Evolutionary conservation across 805 yeast species (phyloP), one percentile per base, ranked within the genome.

Genomic region (Kodamaea hsintzibuensis): DNA sequence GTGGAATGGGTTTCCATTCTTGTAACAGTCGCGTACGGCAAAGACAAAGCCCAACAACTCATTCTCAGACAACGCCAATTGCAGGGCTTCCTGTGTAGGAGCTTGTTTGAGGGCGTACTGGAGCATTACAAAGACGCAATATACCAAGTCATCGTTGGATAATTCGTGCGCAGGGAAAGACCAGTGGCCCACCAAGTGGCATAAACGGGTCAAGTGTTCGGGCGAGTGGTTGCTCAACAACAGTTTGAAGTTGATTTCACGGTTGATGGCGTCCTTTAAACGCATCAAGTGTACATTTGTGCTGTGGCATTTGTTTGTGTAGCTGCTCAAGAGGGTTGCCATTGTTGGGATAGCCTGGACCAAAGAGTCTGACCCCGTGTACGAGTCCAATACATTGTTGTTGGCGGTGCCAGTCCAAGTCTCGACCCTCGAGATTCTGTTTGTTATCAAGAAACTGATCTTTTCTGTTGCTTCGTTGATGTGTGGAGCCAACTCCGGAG

Each of bases 1-100:
- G 74, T 95, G 99, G 76, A 93, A 95, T 14, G 93, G 90, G 67
- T 92, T 92, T 9, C 91, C 89, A 60, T 84, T 82, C 63, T 88
- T 85, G 70, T 95, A 95, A 45, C 90, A 82, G 60, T 88, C 88
- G 56, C 97, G 80, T 7, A 89, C 78, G 60, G 84, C 80, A 59
- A 86, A 81, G 18, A 91, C 69, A 59, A 92, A 79, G 17, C 81
- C 77, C 43, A 84, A 69, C 25, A 91, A 71, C 55, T 78, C 74
- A 63, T 82, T 82, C 13, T 67, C 53, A 1, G 58, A 43, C 17
- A 66, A 66, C 19, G 40, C 42, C 13, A 47, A 39, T 17, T n/a
- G 25, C 10, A 47, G 44, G 16, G 19, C 52, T 25, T 37, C 49
- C 12, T 56, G 39, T 27, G 46, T 40, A 14, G 48, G 42, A 14